Conservation (phyloP, 768 basidiomycete genomes). For the Hemileccinum impolitum region DNA sequence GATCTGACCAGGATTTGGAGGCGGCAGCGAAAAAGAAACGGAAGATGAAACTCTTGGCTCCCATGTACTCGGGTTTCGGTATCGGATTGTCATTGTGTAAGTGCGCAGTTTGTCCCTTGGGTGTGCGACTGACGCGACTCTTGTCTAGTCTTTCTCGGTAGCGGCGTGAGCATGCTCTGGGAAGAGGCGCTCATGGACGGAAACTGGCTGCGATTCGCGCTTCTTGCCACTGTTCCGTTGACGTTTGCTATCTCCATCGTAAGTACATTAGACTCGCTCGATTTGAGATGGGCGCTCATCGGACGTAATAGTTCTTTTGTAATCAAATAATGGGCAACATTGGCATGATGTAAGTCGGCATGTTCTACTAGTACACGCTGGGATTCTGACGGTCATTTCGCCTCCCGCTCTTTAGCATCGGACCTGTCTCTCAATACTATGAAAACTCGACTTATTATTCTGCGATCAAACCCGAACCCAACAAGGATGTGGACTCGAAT, state of each 20-base stretch:
- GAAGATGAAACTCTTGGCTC: constrained; percentile 62
- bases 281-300: neutral
- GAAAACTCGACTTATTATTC: constrained; percentile 86
- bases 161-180: constrained; percentile 55
- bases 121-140: constrained; percentile 3
- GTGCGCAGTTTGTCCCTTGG: constrained; percentile 4
- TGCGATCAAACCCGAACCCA: constrained; percentile 57
- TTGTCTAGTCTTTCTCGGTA: constrained; percentile 61
- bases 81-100: constrained; percentile 65
- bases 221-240: constrained; percentile 64
- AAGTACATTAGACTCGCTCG: constrained; percentile 31
- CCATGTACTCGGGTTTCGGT: constrained; percentile 69
- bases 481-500: constrained; percentile 57
- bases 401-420: constrained; percentile 43
- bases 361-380: neutral
- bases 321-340: constrained; percentile 63
- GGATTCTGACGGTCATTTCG: neutral
- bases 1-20: constrained; percentile 49
- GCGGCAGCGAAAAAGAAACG: constrained; percentile 41
- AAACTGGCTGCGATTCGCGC: constrained; percentile 57
- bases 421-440: constrained; percentile 82
- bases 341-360: constrained; percentile 53
- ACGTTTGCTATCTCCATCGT: constrained; percentile 76
- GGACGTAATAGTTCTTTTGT: constrained; percentile 59
- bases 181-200: constrained; percentile 69